Conservation (phyloP, 441 rosid genomes). For the Eutrema salsugineum region DNA sequence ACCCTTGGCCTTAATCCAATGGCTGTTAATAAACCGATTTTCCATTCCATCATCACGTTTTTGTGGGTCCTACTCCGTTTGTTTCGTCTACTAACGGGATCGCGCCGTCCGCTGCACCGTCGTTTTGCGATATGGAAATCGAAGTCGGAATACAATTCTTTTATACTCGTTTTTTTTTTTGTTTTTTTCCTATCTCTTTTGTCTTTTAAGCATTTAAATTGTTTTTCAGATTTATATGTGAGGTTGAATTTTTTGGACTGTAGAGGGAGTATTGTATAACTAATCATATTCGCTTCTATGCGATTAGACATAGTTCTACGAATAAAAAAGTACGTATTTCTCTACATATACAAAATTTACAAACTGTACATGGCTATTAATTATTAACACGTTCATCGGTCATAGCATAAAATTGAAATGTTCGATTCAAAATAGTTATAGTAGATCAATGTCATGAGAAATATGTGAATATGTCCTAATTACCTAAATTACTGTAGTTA, state of each 20-base stretch:
- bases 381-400: too few species aligned
- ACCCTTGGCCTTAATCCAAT: constrained; percentile 3
- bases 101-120: constrained; percentile 29
- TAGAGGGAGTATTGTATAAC: neutral
- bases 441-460: too few species aligned
- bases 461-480: too few species aligned
- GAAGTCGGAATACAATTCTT: constrained; percentile 2
- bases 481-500: neutral
- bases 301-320: neutral
- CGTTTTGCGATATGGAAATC: constrained; percentile 18
- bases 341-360: too few species aligned
- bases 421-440: neutral
- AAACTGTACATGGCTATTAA: too few species aligned
- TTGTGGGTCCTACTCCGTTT: constrained; percentile 24
- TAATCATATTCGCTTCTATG: neutral
- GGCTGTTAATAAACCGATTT: neutral
- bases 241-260: constrained; percentile 4
- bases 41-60: constrained; percentile 7
- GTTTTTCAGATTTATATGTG: neutral
- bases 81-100: constrained; percentile 11
- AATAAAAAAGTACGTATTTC: neutral
- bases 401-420: too few species aligned
- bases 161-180: neutral
- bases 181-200: neutral
- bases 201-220: constrained; percentile 4